Base-by-base conservation (phyloP, 176 grass and related monocot species). In the Ensete ventricosum region DNA sequence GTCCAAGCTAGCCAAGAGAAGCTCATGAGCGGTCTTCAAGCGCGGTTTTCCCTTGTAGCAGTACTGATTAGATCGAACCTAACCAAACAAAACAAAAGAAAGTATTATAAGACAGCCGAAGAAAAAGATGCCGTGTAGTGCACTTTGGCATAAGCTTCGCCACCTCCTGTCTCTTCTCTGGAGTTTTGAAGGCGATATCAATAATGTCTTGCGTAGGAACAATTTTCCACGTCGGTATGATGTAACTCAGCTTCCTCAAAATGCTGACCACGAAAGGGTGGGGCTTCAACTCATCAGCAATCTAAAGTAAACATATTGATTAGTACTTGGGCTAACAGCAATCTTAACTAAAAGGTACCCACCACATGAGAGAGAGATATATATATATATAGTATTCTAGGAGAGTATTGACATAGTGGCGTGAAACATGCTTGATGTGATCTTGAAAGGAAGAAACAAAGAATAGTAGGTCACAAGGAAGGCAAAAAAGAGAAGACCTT, bases 251-350 rank as follows among this genome's bases (percentile, higher is more conserved):
- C 75, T 84, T 81, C 1, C 34, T 85, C 29, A 96, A 48, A 63
- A 78, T 77, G 2, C 67, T 83, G 24, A 92, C 59, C 71, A 92
- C 16, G 17, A 92, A 51, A 3, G 92, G 86, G 54, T 81, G 82
- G 43, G 89, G 92, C 22, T 59, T 84, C 82, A 96, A 84, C 53
- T 85, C 86, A 77, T 96, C 92, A 53, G 89, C 64, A 53, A 96
- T 81, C 92, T 96, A 79, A 81, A 1, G 73, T 9, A 51, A 67
- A 67, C 16, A 50, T 2, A 43, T 11, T 8, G 10, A 75, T 21
- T 21, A 55, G 17, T 14, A 60, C 64, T 43, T 13, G 2, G 55
- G 10, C 21, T 48, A 54, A 0, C 0, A 43, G 34, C 5, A 6
- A 43, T 43, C 16, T 53, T 67, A 81, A 17, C 67, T 57, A 22